Percentiles rank a stretch among this genome's conserved stretches.
Conservation (phyloP, 129 eudicot genomes). For the Mikania micrantha region DNA sequence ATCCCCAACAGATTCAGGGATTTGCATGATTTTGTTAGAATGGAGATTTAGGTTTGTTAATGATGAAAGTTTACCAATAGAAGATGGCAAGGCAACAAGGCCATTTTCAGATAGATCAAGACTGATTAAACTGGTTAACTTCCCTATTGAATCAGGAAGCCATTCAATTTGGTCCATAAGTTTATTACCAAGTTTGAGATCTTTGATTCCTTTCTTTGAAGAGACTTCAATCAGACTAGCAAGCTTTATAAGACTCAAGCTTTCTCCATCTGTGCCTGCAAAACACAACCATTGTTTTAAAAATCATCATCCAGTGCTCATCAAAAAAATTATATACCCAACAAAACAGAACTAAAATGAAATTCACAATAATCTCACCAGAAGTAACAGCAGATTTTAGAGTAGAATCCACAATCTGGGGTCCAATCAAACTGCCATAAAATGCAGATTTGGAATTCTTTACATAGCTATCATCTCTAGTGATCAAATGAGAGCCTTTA, state of each 20-base stretch:
- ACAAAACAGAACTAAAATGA: neutral
- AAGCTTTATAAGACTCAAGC: conserved; percentile 75
- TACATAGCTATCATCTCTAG: conserved; percentile 66
- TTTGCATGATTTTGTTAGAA: conserved; percentile 45
- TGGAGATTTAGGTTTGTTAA: conserved; percentile 54
- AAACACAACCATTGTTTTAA: conserved; percentile 1
- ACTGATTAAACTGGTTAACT: conserved; percentile 49
- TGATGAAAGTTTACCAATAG: conserved; percentile 62
- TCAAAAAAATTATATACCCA: no score
- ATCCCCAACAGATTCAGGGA: conserved; percentile 69
- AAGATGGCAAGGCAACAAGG: conserved; percentile 53
- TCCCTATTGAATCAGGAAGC: conserved; percentile 90
- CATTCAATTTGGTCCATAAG: conserved; percentile 77
- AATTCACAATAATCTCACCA: conserved; percentile 31
- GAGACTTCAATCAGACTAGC: conserved; percentile 78
- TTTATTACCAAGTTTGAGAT: conserved; percentile 52
- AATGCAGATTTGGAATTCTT: conserved; percentile 40
- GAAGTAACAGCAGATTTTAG: conserved; percentile 33
- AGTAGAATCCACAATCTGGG: conserved; percentile 58
- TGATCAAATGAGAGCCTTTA: conserved; percentile 31
- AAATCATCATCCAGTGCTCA: neutral
- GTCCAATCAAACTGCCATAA: conserved; percentile 42
- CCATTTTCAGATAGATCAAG: conserved; percentile 68
- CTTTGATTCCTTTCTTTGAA: conserved; percentile 69
- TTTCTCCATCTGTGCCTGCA: conserved; percentile 56